Conservation (phyloP, 2,329 filamentous ascomycete genomes). For the Clarireedia hainanense region DNA sequence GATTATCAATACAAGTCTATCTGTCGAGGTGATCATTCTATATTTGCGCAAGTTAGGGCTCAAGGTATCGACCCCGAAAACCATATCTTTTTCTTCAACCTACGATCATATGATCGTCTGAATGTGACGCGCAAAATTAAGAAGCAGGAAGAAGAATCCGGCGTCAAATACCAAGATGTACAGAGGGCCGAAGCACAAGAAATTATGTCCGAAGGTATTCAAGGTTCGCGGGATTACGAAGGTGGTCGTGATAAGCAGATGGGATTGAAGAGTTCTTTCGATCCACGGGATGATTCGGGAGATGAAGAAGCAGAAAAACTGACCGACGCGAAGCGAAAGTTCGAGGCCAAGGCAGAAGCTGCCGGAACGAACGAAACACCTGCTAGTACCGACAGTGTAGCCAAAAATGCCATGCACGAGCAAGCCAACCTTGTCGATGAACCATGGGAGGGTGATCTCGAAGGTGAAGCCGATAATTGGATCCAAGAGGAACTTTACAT, state of each 20-base stretch:
- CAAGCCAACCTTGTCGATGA: slow-evolving; percentile 58
- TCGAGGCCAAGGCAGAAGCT: slow-evolving; percentile 40
- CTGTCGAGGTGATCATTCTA: slow-evolving; percentile 82
- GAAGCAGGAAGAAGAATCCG: slow-evolving; percentile 71
- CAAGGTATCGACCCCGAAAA: slow-evolving; percentile 70
- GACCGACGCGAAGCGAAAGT: slow-evolving; percentile 42
- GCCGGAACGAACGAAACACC: slow-evolving; percentile 24
- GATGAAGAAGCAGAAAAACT: slow-evolving; percentile 34
- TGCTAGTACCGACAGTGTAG: slow-evolving; percentile 41
- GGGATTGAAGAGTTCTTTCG: slow-evolving; percentile 33
- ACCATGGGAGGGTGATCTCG: slow-evolving; percentile 63
- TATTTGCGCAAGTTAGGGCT: slow-evolving; percentile 68
- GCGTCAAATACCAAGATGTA: slow-evolving; percentile 76
- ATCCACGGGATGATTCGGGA: slow-evolving; percentile 25
- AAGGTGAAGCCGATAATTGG: slow-evolving; percentile 78
- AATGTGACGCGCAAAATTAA: slow-evolving; percentile 71
- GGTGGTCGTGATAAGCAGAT: slow-evolving; percentile 39
- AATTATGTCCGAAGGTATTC: slow-evolving; percentile 69
- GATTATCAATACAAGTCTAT: slow-evolving; percentile 98
- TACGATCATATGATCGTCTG: slow-evolving; percentile 85
- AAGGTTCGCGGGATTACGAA: slow-evolving; percentile 44
- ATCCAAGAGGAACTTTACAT: slow-evolving; percentile 96
- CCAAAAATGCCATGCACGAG: slow-evolving; percentile 76
- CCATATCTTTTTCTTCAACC: slow-evolving; percentile 89
- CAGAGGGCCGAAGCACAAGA: slow-evolving; percentile 85